Evolutionary conservation across 176 grass and related monocot genomes (phyloP), one percentile per base, ranked within the genome.

Genomic region (Oryza glaberrima): DNA sequence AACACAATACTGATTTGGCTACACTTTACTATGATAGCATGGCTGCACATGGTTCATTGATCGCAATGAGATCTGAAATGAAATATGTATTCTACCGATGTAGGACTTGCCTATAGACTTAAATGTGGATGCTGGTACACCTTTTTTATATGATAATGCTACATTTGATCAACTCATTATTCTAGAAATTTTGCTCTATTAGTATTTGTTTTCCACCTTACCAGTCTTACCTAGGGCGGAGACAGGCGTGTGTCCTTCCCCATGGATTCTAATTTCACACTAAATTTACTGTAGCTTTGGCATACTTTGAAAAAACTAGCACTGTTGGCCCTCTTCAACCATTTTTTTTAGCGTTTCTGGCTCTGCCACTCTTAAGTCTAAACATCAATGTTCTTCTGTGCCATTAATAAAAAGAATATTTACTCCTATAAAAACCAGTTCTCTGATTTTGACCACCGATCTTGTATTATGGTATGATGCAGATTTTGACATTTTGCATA

Each of bases 161-260:
- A 20, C 19, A 76, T 51, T 34, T 47, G 14, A 81, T 65, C 19
- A 70, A 25, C 15, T 81, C 34, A 16, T 25, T 86, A 23, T 80
- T 80, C 26, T 61, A 23, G 12, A 12, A 81, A 9, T 26, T 40
- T 63, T 25, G 76, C 2, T 60, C 43, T 15, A 25, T 20, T 67
- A 7, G 26, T 14, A 36, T 49, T 65, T 77, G 5, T 73, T 84
- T 25, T 69, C 12, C 14, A 47, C n/a, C 25, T 26, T n/a, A 32
- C 6, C 0, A 26, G 10, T 40, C 8, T 69, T 44, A 44, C 0
- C 43, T 3, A 44, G 43, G 43, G 43, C 9, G 9, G 43, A 11
- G 6, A 44, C 41, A 43, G 41, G 41, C 9, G 43, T 0, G 7
- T 44, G 41, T 7, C 41, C 41, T 44, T 0, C 9, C 41, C 43